Base-by-base conservation (phyloP, 345 rosid species). In the Lagerstroemia speciosa region DNA sequence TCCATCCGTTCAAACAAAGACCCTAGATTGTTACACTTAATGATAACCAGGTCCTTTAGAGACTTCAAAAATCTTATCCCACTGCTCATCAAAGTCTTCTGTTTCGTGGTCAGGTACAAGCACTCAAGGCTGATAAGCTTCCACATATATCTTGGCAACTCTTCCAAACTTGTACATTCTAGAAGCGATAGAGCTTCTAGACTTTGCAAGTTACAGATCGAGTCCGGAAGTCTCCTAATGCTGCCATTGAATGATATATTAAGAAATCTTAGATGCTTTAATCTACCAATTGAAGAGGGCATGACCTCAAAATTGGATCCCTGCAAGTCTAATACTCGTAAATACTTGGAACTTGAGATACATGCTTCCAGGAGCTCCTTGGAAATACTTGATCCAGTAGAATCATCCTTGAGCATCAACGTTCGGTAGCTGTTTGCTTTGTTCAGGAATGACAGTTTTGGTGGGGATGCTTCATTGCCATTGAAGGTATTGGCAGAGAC, bases 21-120 rank as follows among this genome's bases (percentile, higher is more conserved):
- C 30, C 74, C 67, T 12, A 78, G 37, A 68, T 57, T 58, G 31
- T 50, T 32, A 24, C 74, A 69, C 1, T 2, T 0, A 8, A 0
- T 0, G 3, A 73, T 38, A 33, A 0, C 26, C 34, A 77, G 31
- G 9, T 2, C 24, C 12, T 57, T 48, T 15, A 73, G 74, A 60
- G 76, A 72, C 20, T 20, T 46, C 70, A 69, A 26, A 43, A 65
- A 66, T 33, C 66, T 71, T 4, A 66, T 73, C 41, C 71, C 66
- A 37, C 36, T 38, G 12, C 43, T 50, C 1, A 33, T 66, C 12
- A 76, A 36, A 72, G 14, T 1, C 45, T 48, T 72, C 24, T 68
- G 73, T 2, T 34, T 27, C 0, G 67, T 57, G 14, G 71, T 68
- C 58, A 76, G 22, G 8, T 0, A 16, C 17, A 73, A 41, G 12